phyloP scores from a whole-genome alignment of 2,329 filamentous ascomycete genomes.

The Exophiala xenobiotica region DNA sequence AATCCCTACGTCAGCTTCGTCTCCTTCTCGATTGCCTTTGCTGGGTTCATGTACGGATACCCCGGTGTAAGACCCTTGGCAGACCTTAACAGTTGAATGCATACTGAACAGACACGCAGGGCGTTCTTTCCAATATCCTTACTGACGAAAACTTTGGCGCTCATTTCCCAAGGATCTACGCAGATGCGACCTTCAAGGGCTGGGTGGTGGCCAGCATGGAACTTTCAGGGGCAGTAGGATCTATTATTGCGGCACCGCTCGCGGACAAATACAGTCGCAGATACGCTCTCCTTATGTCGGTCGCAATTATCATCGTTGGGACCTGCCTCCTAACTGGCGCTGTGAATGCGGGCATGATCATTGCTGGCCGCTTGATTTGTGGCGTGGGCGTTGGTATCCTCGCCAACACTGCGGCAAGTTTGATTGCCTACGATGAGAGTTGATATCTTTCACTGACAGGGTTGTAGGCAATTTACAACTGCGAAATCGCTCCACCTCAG shows the following conservation, averaged over 20 bases:
- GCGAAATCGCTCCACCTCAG: too few species aligned
- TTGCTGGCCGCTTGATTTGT: neutral
- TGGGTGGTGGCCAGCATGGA: neutral
- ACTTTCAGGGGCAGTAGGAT: neutral
- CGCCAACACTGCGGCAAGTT: too few species aligned
- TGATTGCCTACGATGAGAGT: too few species aligned
- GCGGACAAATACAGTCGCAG: neutral
- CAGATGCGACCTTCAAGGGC: neutral
- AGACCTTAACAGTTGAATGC: too few species aligned
- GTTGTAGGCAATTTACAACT: too few species aligned
- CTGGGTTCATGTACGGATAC: too few species aligned
- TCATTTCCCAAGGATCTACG: neutral
- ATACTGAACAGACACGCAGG: too few species aligned
- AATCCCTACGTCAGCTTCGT: too few species aligned
- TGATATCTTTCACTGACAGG: too few species aligned
- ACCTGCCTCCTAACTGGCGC: neutral
- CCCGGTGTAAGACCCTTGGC: too few species aligned
- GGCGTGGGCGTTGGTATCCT: neutral
- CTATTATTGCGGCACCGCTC: neutral
- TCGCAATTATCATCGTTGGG: neutral
- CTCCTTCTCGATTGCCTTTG: too few species aligned
- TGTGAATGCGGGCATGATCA: neutral
- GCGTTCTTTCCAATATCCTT: slow-evolving; percentile 6
- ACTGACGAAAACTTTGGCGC: neutral
- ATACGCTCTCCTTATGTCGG: neutral